Evolutionary conservation across 805 yeast species (phyloP).

Genomic region (Myxozyma sirexii): DNA sequence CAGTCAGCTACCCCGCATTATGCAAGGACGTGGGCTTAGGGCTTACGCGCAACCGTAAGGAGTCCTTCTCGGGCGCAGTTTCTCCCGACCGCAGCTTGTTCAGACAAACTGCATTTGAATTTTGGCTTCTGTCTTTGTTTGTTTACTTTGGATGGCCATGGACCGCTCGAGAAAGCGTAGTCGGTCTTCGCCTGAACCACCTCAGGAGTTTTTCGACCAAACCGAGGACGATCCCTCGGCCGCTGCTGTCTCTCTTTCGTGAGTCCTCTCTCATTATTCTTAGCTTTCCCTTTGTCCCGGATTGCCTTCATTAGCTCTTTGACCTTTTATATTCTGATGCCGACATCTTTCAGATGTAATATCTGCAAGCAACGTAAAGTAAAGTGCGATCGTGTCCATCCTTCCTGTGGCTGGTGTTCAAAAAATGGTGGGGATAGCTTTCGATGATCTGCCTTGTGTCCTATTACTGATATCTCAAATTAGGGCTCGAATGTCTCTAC

Average conservation of each 20-base stretch:
- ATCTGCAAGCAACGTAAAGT: conserved; percentile 36
- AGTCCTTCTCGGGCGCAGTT: conserved; percentile 2
- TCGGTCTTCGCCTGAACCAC: not conserved
- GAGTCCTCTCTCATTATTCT: not conserved
- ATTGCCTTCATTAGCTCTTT: not conserved
- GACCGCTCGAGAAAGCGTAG: not conserved
- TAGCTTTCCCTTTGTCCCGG: too few relatives aligned
- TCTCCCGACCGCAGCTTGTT: not conserved
- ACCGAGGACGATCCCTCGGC: not conserved
- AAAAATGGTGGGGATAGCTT: conserved; percentile 19
- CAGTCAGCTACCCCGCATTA: not conserved
- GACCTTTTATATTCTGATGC: not conserved
- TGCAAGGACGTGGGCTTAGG: not conserved
- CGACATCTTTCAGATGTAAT: conserved; percentile 28
- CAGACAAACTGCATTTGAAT: too few relatives aligned
- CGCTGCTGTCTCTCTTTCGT: conserved; percentile 17
- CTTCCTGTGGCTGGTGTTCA: conserved; percentile 35
- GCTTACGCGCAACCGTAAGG: not conserved
- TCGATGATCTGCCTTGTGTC: too few relatives aligned
- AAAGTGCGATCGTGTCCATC: conserved; percentile 34
- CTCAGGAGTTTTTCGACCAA: not conserved
- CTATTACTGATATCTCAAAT: too few relatives aligned
- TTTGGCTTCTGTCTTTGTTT: not conserved
- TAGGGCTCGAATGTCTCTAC: conserved; percentile 35
- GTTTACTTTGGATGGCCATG: not conserved